Evolutionary conservation across 768 basidiomycete genomes (phyloP).

Genomic region (Chiua virens): DNA sequence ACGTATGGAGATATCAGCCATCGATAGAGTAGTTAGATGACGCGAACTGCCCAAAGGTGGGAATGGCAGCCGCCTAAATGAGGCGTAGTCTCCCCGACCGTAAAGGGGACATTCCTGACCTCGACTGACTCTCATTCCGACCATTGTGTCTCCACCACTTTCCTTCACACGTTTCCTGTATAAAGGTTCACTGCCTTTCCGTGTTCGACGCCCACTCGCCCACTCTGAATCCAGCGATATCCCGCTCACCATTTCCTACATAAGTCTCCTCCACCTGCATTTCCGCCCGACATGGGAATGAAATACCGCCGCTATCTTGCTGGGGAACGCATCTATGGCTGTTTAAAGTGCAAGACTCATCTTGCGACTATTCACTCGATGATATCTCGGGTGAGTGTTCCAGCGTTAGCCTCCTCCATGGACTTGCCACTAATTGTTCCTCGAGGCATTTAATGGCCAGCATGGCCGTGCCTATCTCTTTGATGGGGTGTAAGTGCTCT

Average conservation of each 20-base stretch:
- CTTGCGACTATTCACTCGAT: slow-evolving; percentile 89
- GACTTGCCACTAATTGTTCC: slow-evolving; percentile 15
- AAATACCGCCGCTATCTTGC: slow-evolving; percentile 84
- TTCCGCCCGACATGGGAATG: slow-evolving; percentile 68
- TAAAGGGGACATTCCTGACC: slow-evolving; percentile 21
- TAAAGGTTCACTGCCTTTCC: slow-evolving; percentile 22
- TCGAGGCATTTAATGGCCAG: slow-evolving; percentile 94
- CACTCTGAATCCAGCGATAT: slow-evolving; percentile 1
- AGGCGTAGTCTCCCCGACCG: slow-evolving; percentile 20
- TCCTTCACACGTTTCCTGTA: slow-evolving; percentile 31
- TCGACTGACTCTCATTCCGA: slow-evolving; percentile 7
- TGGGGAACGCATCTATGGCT: slow-evolving; percentile 86
- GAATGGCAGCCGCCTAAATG: slow-evolving; percentile 24
- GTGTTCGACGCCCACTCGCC: not conserved
- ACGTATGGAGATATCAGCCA: not conserved
- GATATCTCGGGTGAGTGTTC: slow-evolving; percentile 73
- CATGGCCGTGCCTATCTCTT: slow-evolving; percentile 96
- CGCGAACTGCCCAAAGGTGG: slow-evolving; percentile 18
- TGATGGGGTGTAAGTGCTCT: slow-evolving; percentile 76
- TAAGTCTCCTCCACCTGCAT: not conserved
- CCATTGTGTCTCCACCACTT: slow-evolving; percentile 7
- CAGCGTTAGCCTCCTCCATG: not conserved
- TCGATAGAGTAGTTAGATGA: slow-evolving; percentile 5
- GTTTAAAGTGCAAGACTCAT: slow-evolving; percentile 83
- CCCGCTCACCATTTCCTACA: not conserved